Evolutionary conservation across 1,139 yeast genomes (phyloP), one percentile per base, ranked within the genome.

Genomic region (Geotrichum carabidarum): DNA sequence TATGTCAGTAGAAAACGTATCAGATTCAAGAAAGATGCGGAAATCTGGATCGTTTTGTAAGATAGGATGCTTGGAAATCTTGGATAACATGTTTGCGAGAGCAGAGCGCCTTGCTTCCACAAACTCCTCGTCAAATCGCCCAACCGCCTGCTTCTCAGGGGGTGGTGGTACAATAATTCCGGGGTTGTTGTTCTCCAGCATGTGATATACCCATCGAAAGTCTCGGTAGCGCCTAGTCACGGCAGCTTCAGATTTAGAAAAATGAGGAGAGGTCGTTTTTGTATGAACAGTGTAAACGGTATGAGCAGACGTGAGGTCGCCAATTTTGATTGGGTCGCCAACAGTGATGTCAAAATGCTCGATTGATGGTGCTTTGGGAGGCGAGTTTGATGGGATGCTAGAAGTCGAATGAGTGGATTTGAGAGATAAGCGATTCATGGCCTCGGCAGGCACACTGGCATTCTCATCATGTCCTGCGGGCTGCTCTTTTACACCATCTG

Each of bases 111-210:
- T 80, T 60, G 82, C 82, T 67, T 91, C 98, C 53, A 93, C 83
- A 65, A 93, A 90, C 64, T 84, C 90, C 62, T 87, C 91, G 64
- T 89, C 88, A 71, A 85, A 86, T 60, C 95, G 76, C 2, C 96
- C 97, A 56, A 91, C 85, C 0, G 89, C 87, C 69, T 93, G 98
- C 66, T 94, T 94, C 41, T 89, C 88, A 1, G 99, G 99, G 8
- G 99, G 98, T 0, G 99, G 96, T 0, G 99, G 99, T 32, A 94
- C 84, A 44, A 94, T 85, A 56, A 80, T 76, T 0, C 99, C 99
- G 34, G 96, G 95, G 66, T 93, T 90, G 63, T 85, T 88, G 61
- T 81, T 80, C 65, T 86, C 89, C 38, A 93, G 74, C 63, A 93
- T 96, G 62, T 89, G 89, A 69, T 89, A 91, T 31, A 93, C 77